Evolutionary conservation across 371 early-diverging fungal species (phyloP), one percentile per base, ranked within the genome.

Genomic region (Lichtheimia ramosa): DNA sequence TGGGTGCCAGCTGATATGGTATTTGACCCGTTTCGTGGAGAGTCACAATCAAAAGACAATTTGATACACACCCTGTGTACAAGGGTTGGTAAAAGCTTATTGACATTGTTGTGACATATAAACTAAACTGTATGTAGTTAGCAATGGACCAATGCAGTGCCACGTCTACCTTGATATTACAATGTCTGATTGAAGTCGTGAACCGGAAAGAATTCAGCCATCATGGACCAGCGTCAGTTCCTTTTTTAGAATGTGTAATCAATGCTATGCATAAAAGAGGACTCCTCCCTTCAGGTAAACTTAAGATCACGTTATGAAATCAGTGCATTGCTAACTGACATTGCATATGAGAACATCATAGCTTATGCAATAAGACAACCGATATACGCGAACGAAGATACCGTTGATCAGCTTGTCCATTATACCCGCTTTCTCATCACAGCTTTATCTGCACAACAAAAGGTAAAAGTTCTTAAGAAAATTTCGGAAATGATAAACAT

Each of bases 41-140:
- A 13, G 96, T 89, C 71, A 90, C 96, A 49, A 96, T 96, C 59
- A 89, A 96, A 66, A 94, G 93, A 16, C 83, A 89, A 60, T 10
- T 70, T 98, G 49, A 91, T 98, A 16, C 6, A 15, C 39, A 6
- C 21, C 27, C 18, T 55, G 24, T 55, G 56, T 27, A 27, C 2
- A 5, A 34, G 41, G 43, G 56, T 55, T 14, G 10, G n/a, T 21
- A 23, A 43, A 25, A 8, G 21, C n/a, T n/a, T 21, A 15, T n/a
- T 8, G 21, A 21, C 5, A 2, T 16, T 46, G 3, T 7, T 2
- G 27, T 34, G 10, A 34, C 34, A 34, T 34, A 28, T 28, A 34
- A 5, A 34, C 34, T 34, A 34, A 34, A 1, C 10, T 34, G 1
- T 34, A 34, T 46, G 16, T 46, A 46, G 46, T 10, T 46, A 46